phyloP scores from a whole-genome alignment of 192 early-diverging fungal genomes.

The Backusella westeae region DNA sequence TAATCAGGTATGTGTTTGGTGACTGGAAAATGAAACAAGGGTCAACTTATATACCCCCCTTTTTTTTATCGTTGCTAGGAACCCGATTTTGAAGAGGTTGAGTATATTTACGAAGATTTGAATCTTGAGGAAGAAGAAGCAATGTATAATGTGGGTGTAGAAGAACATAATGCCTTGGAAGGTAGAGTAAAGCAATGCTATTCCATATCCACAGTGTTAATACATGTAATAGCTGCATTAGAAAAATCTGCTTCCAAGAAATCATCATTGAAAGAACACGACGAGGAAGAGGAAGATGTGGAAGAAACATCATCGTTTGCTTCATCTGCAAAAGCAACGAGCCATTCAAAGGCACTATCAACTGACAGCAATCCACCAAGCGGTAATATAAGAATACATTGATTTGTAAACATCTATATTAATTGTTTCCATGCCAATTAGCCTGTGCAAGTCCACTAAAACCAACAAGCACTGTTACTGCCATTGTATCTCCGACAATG shows the following conservation, averaged over 20 bases:
- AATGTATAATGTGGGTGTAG: constrained; percentile 70
- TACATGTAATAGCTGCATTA: neutral
- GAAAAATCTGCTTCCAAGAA: constrained; percentile 19
- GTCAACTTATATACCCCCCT: too few species aligned
- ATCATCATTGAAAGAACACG: constrained; percentile 39
- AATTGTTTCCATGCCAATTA: neutral
- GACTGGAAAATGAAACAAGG: neutral
- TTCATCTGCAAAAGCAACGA: neutral
- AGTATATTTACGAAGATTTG: constrained; percentile 90
- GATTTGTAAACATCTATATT: neutral
- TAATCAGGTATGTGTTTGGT: constrained; percentile 56
- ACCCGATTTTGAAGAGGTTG: constrained; percentile 91
- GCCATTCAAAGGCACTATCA: neutral
- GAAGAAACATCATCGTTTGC: neutral
- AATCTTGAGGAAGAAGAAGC: constrained; percentile 90
- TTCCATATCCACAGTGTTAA: too few species aligned
- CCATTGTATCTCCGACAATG: neutral
- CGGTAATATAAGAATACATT: neutral
- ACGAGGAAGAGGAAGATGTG: constrained; percentile 21
- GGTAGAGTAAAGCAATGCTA: constrained; percentile 1
- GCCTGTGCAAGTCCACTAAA: constrained; percentile 10
- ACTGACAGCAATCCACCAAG: neutral
- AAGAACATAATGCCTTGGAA: constrained; percentile 55
- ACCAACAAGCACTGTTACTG: neutral
- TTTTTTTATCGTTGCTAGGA: constrained; percentile 40